A percentile compares a stretch with the other conserved stretches of the same genome.
These are phyloP conservation scores for Psophocarpus tetragonolobus DNA, from an alignment of 306 rosid species.

Conservation along the genomic window DNA sequence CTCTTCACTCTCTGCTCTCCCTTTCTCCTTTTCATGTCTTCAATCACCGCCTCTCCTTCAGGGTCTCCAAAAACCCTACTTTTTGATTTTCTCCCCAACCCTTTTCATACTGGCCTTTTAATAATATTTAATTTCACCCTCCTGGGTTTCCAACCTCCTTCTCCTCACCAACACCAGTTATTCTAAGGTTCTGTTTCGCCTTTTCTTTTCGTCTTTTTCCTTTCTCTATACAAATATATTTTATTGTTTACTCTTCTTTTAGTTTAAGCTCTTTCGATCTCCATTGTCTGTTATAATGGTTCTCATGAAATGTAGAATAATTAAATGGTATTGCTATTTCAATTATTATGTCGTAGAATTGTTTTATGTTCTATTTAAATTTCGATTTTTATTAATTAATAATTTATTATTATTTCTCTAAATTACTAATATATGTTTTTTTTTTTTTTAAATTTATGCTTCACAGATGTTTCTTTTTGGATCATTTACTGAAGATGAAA, in stretches of 20 bases:
- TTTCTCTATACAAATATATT: not conserved
- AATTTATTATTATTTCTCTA: not conserved
- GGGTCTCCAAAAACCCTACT: constrained; percentile 79
- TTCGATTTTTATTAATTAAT: not conserved
- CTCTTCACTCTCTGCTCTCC: constrained; percentile 41
- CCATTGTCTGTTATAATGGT: not conserved
- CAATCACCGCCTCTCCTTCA: constrained; percentile 58
- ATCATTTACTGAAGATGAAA: constrained; percentile 92
- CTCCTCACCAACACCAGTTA: constrained; percentile 53
- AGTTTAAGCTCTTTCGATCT: not conserved
- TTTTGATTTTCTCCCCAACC: constrained; percentile 41
- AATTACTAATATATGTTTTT: not conserved
- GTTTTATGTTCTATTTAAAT: not conserved
- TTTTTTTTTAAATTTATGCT: constrained; percentile 15
- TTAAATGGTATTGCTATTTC: not conserved
- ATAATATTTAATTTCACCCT: constrained; percentile 14
- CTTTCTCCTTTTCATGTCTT: constrained; percentile 84
- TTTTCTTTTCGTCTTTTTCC: not conserved
- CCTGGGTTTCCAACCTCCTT: constrained; percentile 34
- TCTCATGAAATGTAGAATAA: not conserved
- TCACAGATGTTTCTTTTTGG: constrained; percentile 72
- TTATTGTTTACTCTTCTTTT: not conserved
- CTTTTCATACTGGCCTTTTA: constrained; percentile 17
- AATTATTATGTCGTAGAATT: constrained; percentile 4
- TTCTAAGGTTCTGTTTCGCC: constrained; percentile 57